Conservation (phyloP, 306 rosid species). For the Pyrus communis region DNA sequence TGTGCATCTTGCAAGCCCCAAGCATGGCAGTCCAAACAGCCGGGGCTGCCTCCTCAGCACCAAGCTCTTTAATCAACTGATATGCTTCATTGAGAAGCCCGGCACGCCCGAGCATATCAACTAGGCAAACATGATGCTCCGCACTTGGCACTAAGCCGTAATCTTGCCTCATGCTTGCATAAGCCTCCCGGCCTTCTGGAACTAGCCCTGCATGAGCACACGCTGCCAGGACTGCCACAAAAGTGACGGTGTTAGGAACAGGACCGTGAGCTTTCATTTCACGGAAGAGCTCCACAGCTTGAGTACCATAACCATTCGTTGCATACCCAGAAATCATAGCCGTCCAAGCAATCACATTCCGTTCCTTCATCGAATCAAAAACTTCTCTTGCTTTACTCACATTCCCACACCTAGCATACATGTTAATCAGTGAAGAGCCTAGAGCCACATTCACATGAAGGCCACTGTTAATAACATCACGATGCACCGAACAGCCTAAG, state of each 20-base stretch:
- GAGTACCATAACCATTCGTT: slow-evolving; percentile 64
- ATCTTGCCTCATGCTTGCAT: slow-evolving; percentile 52
- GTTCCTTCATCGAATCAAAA: slow-evolving; percentile 55
- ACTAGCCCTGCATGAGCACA: slow-evolving; percentile 89
- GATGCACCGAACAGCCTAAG: slow-evolving; percentile 69
- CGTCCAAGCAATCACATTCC: slow-evolving; percentile 80
- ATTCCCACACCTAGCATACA: slow-evolving; percentile 78
- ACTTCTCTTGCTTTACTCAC: slow-evolving; percentile 47
- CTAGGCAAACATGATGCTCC: slow-evolving; percentile 84
- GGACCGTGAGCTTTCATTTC: slow-evolving; percentile 44
- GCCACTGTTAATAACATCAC: slow-evolving; percentile 29
- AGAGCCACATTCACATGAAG: slow-evolving; percentile 47
- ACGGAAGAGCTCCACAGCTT: slow-evolving; percentile 53
- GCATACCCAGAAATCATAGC: slow-evolving; percentile 91
- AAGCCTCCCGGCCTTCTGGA: slow-evolving; percentile 51
- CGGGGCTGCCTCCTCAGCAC: slow-evolving; percentile 33
- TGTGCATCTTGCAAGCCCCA: slow-evolving; percentile 90
- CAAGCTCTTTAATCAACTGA: slow-evolving; percentile 34
- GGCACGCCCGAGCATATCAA: slow-evolving; percentile 87
- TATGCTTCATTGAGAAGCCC: slow-evolving; percentile 75
- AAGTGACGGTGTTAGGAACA: slow-evolving; percentile 63
- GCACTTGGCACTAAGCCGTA: slow-evolving; percentile 61
- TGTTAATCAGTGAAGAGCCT: slow-evolving; percentile 71
- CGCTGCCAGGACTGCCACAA: slow-evolving; percentile 73
- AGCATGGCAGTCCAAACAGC: slow-evolving; percentile 87